A percentile compares a stretch with the other conserved stretches of the same genome.
Conservation (phyloP, 805 yeast genomes). For the Candida methanosorbosa region DNA sequence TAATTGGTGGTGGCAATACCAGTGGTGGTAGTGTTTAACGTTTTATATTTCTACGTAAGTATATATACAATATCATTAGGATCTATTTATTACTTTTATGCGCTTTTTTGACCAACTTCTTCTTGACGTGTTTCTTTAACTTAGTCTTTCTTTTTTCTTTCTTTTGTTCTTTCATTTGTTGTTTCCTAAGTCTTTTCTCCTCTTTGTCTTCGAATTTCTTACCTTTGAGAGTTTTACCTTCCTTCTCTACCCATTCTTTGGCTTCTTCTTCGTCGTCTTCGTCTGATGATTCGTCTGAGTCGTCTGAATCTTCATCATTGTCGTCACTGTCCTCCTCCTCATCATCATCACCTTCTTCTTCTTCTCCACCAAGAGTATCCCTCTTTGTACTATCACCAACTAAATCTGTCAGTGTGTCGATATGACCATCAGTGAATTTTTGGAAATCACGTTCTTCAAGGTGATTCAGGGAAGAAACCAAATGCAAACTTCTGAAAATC, state of each 20-base stretch:
- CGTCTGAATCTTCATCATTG: constrained; percentile 23
- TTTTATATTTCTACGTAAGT: not conserved
- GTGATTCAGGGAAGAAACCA: constrained; percentile 73
- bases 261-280: constrained; percentile 22
- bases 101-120: constrained; percentile 56
- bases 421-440: constrained; percentile 70
- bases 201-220: constrained; percentile 78
- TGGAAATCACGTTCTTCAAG: constrained; percentile 85
- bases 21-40: constrained; percentile 41
- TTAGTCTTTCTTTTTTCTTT: constrained; percentile 74
- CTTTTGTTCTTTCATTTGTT: constrained; percentile 66
- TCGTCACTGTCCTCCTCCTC: constrained; percentile 23
- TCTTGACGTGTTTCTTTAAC: constrained; percentile 76
- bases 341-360: constrained; percentile 8
- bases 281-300: not conserved
- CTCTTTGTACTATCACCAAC: constrained; percentile 31
- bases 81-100: constrained; percentile 9
- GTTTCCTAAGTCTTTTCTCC: constrained; percentile 64
- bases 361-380: constrained; percentile 14
- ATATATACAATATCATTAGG: not conserved
- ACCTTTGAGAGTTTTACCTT: constrained; percentile 43
- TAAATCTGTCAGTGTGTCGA: constrained; percentile 64
- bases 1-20: constrained; percentile 34
- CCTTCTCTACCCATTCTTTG: constrained; percentile 33
- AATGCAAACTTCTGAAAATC: constrained; percentile 72